Evolutionary conservation across 768 basidiomycete genomes (phyloP).

Genomic region (Boletellus sp.): DNA sequence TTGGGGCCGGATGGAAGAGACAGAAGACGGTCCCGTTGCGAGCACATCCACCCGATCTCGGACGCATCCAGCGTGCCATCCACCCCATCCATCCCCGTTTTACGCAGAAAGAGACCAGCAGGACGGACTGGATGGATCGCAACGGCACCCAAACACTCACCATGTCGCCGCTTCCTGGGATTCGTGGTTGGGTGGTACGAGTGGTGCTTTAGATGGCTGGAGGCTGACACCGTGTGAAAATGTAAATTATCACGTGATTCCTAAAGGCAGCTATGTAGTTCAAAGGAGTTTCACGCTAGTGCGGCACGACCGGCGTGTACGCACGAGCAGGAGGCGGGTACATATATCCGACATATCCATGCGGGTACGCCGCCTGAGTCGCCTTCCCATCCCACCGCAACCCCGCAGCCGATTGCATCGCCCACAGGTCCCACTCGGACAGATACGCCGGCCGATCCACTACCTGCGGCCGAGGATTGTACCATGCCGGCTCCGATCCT

Average conservation of each 20-base stretch:
- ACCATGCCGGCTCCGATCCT: conserved; percentile 29
- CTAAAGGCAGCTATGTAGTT: too few relatives aligned
- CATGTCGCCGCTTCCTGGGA: conserved; percentile 41
- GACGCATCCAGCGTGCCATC: conserved; percentile 19
- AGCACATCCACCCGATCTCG: conserved; percentile 28
- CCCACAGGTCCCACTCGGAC: conserved; percentile 25
- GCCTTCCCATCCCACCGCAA: conserved; percentile 4
- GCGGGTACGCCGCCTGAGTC: conserved; percentile 13
- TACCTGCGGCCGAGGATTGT: conserved; percentile 15
- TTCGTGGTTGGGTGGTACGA: conserved; percentile 19
- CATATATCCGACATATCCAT: conserved; percentile 24
- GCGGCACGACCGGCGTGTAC: neutral
- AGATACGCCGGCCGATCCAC: conserved; percentile 4
- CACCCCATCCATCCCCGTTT: conserved; percentile 19
- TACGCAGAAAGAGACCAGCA: neutral
- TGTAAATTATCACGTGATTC: conserved; percentile 4
- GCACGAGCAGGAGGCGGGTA: conserved; percentile 7
- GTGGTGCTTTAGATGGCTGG: conserved; percentile 1
- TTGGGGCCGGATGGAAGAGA: neutral
- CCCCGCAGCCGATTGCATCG: conserved; percentile 19
- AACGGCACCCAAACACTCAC: conserved; percentile 37
- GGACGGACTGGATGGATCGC: conserved; percentile 7
- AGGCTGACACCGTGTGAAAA: conserved; percentile 25
- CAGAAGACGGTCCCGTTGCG: too few relatives aligned
- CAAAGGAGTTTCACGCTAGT: neutral